A percentile compares a stretch with the other conserved stretches of the same genome.
phyloP scores from a whole-genome alignment of 164 flowering plant species.

The Akebia trifoliata region DNA sequence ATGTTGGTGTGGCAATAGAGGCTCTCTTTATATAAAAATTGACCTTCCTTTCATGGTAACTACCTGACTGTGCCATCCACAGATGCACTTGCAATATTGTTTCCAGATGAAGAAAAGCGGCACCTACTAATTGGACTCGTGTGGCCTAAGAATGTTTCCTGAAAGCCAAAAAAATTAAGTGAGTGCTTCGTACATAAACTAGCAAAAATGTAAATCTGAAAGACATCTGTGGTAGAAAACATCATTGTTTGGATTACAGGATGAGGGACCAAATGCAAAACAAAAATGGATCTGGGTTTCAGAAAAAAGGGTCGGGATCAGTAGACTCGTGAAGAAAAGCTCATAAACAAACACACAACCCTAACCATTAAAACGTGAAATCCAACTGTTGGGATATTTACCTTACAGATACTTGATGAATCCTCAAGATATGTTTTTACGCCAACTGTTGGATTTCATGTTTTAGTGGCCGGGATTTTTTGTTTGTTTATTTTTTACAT shows the following conservation, averaged over 20 bases:
- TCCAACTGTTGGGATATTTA: too few relatives aligned
- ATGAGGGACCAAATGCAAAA: background rate
- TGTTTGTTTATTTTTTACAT: too few relatives aligned
- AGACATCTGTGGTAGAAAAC: background rate
- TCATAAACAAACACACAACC: too few relatives aligned
- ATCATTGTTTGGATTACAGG: background rate
- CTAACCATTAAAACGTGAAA: too few relatives aligned
- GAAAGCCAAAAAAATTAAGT: constrained; percentile 20
- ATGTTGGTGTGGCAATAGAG: too few relatives aligned
- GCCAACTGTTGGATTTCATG: too few relatives aligned
- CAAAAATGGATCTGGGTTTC: background rate
- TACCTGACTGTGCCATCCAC: constrained; percentile 95
- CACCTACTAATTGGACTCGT: constrained; percentile 87
- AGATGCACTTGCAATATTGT: constrained; percentile 97
- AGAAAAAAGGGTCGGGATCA: background rate
- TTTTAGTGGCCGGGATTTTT: too few relatives aligned
- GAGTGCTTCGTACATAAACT: constrained; percentile 5
- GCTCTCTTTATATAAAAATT: too few relatives aligned
- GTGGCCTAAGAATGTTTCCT: constrained; percentile 95
- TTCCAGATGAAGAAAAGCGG: constrained; percentile 89
- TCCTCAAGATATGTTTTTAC: too few relatives aligned
- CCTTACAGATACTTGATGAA: too few relatives aligned
- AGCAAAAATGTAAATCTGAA: background rate
- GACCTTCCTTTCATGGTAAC: background rate
- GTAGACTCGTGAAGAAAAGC: background rate